Evolutionary conservation across 2,329 filamentous ascomycete genomes (phyloP).

Genomic region (Ceratocystis variospora): DNA sequence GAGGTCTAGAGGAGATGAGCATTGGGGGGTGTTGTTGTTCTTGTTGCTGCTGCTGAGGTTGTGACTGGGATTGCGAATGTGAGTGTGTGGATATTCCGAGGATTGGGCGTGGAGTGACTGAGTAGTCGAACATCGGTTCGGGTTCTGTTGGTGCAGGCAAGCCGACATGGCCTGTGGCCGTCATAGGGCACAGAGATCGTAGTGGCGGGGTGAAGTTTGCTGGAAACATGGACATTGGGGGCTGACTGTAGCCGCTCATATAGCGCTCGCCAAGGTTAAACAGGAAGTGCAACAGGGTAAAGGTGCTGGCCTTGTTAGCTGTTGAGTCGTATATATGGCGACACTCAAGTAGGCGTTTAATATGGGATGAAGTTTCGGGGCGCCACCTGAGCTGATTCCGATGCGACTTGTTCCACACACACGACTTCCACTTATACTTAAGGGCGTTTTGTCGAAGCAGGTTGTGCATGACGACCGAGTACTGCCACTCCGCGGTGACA

Average conservation of each 20-base stretch:
- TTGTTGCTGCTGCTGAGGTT: slow-evolving; percentile 7
- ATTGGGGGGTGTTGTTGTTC: slow-evolving; percentile 15
- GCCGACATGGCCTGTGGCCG: slow-evolving; percentile 15
- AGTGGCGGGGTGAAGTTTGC: slow-evolving; percentile 20
- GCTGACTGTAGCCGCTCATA: slow-evolving; percentile 26
- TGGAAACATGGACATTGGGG: slow-evolving; percentile 22
- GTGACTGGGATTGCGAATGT: neutral
- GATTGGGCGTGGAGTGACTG: neutral
- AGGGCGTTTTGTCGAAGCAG: slow-evolving; percentile 32
- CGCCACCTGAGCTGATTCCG: slow-evolving; percentile 31
- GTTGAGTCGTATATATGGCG: slow-evolving; percentile 32
- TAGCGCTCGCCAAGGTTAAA: slow-evolving; percentile 31
- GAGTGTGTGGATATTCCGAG: slow-evolving; percentile 4
- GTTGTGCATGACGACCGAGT: slow-evolving; percentile 32
- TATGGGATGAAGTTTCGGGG: slow-evolving; percentile 30
- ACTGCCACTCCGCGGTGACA: slow-evolving; percentile 33
- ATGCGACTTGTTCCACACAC: slow-evolving; percentile 34
- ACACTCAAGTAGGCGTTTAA: slow-evolving; percentile 34
- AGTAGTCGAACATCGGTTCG: slow-evolving; percentile 13
- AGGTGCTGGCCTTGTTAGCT: slow-evolving; percentile 11
- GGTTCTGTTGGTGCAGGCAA: slow-evolving; percentile 10
- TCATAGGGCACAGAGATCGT: slow-evolving; percentile 20
- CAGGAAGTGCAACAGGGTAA: slow-evolving; percentile 31
- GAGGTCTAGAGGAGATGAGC: slow-evolving; percentile 9
- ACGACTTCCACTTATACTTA: slow-evolving; percentile 34